phyloP scores from a whole-genome alignment of 164 flowering plant species.

The Chimonanthus salicifolius region DNA sequence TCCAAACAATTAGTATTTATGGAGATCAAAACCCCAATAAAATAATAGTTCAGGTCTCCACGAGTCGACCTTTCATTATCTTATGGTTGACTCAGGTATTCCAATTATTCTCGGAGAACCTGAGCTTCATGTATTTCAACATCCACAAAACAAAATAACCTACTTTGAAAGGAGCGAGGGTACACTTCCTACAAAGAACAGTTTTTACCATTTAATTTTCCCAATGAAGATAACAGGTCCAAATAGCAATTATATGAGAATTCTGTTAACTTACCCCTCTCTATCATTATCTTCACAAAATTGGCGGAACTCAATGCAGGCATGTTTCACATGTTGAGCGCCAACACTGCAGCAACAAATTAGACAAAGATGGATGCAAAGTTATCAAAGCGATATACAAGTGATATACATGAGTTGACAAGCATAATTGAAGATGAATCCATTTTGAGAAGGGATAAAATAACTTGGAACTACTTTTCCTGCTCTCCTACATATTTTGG shows the following conservation, averaged over 20 bases:
- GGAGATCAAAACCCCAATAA: too few species aligned
- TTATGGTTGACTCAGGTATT: too few species aligned
- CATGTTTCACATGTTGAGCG: slow-evolving; percentile 22
- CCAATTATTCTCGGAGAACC: too few species aligned
- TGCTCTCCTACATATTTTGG: not conserved
- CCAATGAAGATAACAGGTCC: not conserved
- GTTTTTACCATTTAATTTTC: not conserved
- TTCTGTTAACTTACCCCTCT: slow-evolving; percentile 24
- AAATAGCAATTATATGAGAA: not conserved
- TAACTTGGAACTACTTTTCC: not conserved
- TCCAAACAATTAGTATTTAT: too few species aligned
- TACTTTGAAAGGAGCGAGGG: not conserved
- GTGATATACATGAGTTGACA: not conserved
- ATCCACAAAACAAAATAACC: not conserved
- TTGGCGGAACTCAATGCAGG: slow-evolving; percentile 24
- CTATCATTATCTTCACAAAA: slow-evolving; percentile 19
- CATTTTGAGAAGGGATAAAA: not conserved
- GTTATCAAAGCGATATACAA: not conserved
- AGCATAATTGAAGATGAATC: not conserved
- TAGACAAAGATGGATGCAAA: not conserved
- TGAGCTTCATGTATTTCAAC: not conserved
- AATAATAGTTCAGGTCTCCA: too few species aligned
- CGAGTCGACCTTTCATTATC: too few species aligned
- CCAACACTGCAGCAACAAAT: slow-evolving; percentile 26
- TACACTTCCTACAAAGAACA: not conserved